These are phyloP conservation scores for Alternaria consortialis DNA, from an alignment of 2,329 filamentous ascomycete genomes.

Conservation along the genomic window DNA sequence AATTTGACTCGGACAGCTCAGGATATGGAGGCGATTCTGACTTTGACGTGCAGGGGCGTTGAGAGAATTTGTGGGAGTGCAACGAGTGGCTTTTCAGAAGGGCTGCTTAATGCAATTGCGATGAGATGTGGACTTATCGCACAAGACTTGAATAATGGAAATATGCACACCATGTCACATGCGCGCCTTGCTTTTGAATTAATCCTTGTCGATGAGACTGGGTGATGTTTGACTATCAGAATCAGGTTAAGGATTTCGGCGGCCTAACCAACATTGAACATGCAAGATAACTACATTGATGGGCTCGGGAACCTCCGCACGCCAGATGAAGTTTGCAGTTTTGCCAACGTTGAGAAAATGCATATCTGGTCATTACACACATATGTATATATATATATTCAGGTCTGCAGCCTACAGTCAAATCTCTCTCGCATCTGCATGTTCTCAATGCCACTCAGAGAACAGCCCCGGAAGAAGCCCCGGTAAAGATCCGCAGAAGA, in stretches of 20 bases:
- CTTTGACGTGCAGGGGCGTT: background rate
- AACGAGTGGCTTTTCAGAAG: background rate
- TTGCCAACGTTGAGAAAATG: background rate
- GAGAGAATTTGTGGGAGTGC: background rate
- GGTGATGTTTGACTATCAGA: conserved; percentile 2
- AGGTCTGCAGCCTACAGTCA: background rate
- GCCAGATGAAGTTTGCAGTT: background rate
- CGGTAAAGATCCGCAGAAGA: conserved; percentile 17
- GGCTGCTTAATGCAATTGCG: background rate
- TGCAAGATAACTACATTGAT: conserved; percentile 1
- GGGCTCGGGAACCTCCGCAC: background rate
- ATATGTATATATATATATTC: no score
- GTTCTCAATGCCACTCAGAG: background rate
- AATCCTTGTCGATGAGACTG: conserved; percentile 8
- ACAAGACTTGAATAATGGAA: conserved; percentile 6
- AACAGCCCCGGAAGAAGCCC: conserved; percentile 10
- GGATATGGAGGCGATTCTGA: background rate
- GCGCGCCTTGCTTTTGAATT: conserved; percentile 4
- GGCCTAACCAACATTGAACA: conserved; percentile 5
- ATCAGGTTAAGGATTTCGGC: background rate
- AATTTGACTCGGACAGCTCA: background rate
- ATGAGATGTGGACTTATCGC: background rate
- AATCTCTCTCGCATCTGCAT: background rate
- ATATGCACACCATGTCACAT: conserved; percentile 1
- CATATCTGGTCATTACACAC: no score